phyloP scores from a whole-genome alignment of 306 rosid genomes.

The Neltuma alba region DNA sequence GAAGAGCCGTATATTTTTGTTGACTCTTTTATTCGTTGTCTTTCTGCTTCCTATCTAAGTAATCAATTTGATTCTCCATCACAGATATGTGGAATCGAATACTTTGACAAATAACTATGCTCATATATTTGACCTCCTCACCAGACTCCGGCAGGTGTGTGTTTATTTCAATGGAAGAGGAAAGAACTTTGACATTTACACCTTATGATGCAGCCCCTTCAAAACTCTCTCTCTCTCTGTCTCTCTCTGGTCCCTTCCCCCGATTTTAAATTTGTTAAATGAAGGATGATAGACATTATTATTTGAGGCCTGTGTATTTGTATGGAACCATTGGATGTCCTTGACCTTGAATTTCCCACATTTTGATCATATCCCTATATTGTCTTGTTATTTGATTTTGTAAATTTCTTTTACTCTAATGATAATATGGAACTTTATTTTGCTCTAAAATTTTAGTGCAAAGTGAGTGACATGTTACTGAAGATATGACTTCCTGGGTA shows the following conservation, averaged over 20 bases:
- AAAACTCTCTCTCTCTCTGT: background rate
- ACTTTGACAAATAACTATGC: constrained; percentile 76
- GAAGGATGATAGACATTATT: constrained; percentile 3
- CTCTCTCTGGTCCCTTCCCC: background rate
- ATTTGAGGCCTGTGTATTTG: background rate
- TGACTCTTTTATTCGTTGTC: background rate
- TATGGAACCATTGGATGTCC: background rate
- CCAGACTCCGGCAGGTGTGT: constrained; percentile 86
- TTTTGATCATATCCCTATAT: background rate
- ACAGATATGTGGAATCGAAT: constrained; percentile 73
- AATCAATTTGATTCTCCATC: constrained; percentile 40
- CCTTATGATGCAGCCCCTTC: background rate
- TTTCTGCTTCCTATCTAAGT: background rate
- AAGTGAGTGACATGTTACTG: too few relatives aligned
- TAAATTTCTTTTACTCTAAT: background rate
- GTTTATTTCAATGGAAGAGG: constrained; percentile 9
- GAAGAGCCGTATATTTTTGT: background rate
- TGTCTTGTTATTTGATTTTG: background rate
- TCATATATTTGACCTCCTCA: constrained; percentile 96
- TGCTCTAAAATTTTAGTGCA: too few relatives aligned
- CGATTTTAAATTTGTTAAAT: background rate
- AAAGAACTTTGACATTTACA: background rate
- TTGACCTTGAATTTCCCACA: background rate
- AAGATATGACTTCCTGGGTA: too few relatives aligned
- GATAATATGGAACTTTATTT: too few relatives aligned